phyloP scores from a whole-genome alignment of 805 yeast species.

The Hanseniaspora nectarophila region DNA sequence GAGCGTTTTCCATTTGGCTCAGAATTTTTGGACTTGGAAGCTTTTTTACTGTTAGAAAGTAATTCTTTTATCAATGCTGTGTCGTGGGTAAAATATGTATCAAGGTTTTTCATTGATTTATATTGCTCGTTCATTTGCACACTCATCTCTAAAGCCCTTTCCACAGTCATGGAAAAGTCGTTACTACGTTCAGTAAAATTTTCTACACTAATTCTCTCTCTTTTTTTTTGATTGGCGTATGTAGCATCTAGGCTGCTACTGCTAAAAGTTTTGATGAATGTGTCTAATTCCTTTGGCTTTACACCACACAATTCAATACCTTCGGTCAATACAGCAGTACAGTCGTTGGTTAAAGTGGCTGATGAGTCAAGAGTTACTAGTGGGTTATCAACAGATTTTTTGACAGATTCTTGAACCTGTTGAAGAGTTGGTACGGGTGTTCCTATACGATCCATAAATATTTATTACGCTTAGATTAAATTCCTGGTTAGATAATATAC shows the following conservation, averaged over 20 bases:
- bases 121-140: no score
- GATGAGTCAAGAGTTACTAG: background rate
- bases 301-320: background rate
- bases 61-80: no score
- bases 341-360: background rate
- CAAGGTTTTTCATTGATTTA: no score
- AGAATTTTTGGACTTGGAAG: no score
- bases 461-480: no score
- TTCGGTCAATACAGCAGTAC: background rate
- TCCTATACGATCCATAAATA: background rate
- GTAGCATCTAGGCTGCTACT: background rate
- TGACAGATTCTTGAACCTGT: no score
- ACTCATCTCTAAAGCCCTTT: background rate
- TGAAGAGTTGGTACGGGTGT: no score
- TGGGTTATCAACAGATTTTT: background rate
- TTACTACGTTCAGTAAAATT: background rate
- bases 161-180: background rate
- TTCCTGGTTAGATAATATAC: no score
- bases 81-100: no score
- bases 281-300: background rate
- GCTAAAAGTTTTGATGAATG: background rate
- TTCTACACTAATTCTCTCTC: background rate
- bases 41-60: no score
- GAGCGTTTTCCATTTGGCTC: background rate
- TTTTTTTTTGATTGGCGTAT: background rate